These are phyloP conservation scores for Coccinonectria pachysandricola DNA, from an alignment of 2,329 filamentous ascomycete genomes.

Conservation along the genomic window DNA sequence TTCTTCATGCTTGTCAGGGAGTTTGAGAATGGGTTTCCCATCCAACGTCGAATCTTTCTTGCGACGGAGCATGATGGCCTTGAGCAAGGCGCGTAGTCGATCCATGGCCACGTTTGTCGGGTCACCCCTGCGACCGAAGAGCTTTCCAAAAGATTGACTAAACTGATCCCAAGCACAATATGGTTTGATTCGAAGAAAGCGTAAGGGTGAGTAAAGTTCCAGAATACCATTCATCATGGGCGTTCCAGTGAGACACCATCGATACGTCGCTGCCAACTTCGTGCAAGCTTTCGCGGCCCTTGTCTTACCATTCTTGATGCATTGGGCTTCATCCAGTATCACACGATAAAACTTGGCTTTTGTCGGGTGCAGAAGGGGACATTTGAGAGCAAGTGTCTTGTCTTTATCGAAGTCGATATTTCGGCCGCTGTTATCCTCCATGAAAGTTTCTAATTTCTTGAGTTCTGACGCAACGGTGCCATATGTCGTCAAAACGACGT, in stretches of 20 bases:
- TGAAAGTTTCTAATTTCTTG: slow-evolving; percentile 48
- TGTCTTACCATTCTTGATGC: slow-evolving; percentile 67
- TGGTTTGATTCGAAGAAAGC: slow-evolving; percentile 66
- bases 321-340: slow-evolving; percentile 80
- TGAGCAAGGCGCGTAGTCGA: slow-evolving; percentile 64
- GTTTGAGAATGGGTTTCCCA: slow-evolving; percentile 66
- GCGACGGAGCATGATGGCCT: slow-evolving; percentile 71
- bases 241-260: slow-evolving; percentile 75
- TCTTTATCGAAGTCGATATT: slow-evolving; percentile 27
- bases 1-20: slow-evolving; percentile 67
- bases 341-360: slow-evolving; percentile 62
- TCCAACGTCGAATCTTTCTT: slow-evolving; percentile 73
- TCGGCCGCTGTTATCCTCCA: slow-evolving; percentile 36
- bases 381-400: slow-evolving; percentile 26
- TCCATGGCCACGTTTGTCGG: slow-evolving; percentile 55
- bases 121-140: slow-evolving; percentile 30
- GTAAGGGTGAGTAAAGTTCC: slow-evolving; percentile 68
- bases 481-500: slow-evolving; percentile 80
- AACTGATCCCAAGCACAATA: slow-evolving; percentile 60
- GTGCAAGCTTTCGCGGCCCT: slow-evolving; percentile 62
- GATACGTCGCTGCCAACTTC: slow-evolving; percentile 54
- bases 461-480: slow-evolving; percentile 57
- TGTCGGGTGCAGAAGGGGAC: slow-evolving; percentile 50
- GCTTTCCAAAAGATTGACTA: slow-evolving; percentile 30
- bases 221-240: slow-evolving; percentile 80